Conservation (phyloP, 805 yeast genomes). For the Debaryomyces hansenii region DNA sequence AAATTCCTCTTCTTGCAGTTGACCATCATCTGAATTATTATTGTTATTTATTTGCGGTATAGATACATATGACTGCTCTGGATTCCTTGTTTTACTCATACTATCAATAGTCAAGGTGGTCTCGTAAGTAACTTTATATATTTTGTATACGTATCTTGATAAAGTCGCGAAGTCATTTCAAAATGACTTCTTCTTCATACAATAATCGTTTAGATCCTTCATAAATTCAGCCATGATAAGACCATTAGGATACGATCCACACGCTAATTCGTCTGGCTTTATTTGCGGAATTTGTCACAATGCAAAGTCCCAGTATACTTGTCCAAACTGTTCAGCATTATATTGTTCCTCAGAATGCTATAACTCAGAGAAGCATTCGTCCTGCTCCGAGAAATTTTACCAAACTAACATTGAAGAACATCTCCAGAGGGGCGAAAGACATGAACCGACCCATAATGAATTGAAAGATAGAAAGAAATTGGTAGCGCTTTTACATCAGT, state of each 20-base stretch:
- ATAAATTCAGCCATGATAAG: not conserved
- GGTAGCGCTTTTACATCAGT: constrained; percentile 1
- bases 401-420: not conserved
- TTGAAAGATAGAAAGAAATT: constrained; percentile 1
- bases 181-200: no score
- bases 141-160: no score
- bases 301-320: not conserved
- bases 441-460: not conserved
- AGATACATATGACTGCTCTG: constrained; percentile 3
- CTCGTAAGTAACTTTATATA: no score
- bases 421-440: not conserved
- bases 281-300: constrained; percentile 4
- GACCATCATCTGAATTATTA: not conserved
- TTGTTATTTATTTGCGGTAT: constrained; percentile 3
- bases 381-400: constrained; percentile 6
- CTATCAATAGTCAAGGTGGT: not conserved
- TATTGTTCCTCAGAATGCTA: constrained; percentile 6
- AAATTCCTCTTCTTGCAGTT: constrained; percentile 3
- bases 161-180: no score
- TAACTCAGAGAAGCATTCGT: constrained; percentile 4
- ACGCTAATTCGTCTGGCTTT: not conserved
- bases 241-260: not conserved
- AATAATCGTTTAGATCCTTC: no score
- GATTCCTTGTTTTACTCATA: not conserved
- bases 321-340: constrained; percentile 3